These are phyloP conservation scores for Alternaria gaisen DNA, from an alignment of 2,329 filamentous ascomycete genomes.

Conservation along the genomic window DNA sequence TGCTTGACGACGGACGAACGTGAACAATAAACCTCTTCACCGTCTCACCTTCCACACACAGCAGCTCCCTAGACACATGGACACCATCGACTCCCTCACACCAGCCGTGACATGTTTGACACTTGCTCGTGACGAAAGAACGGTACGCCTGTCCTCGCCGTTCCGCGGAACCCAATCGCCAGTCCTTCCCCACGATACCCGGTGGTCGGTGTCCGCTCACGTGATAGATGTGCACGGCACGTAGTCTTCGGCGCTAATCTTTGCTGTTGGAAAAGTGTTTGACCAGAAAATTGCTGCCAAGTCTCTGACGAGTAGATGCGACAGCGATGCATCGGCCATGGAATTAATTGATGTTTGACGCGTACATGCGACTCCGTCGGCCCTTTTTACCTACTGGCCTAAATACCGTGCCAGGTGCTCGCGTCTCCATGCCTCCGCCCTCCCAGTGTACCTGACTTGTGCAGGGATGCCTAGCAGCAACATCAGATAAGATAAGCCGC, in stretches of 20 bases:
- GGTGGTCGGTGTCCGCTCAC: not conserved
- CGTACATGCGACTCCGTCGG: not conserved
- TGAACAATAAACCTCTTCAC: too few relatives aligned
- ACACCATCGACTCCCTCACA: not conserved
- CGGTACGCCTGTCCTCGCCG: not conserved
- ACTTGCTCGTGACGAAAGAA: not conserved
- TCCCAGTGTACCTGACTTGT: not conserved
- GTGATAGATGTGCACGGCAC: not conserved
- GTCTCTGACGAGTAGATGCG: not conserved
- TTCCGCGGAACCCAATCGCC: not conserved
- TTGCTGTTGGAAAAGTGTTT: not conserved
- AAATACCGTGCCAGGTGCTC: not conserved
- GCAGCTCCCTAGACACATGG: not conserved
- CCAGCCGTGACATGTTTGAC: not conserved
- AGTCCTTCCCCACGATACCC: not conserved
- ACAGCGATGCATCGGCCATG: not conserved
- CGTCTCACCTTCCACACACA: too few relatives aligned
- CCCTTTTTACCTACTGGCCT: not conserved
- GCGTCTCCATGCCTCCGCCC: not conserved
- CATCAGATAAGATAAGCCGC: slow-evolving; percentile 3
- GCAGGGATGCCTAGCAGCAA: not conserved
- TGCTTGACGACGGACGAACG: not conserved
- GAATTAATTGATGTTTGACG: not conserved
- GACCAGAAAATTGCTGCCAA: not conserved
- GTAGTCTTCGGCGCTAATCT: too few relatives aligned